Evolutionary conservation across 1,284 basidiomycete genomes (phyloP).

Genomic region (Leccinum subspadiceum): DNA sequence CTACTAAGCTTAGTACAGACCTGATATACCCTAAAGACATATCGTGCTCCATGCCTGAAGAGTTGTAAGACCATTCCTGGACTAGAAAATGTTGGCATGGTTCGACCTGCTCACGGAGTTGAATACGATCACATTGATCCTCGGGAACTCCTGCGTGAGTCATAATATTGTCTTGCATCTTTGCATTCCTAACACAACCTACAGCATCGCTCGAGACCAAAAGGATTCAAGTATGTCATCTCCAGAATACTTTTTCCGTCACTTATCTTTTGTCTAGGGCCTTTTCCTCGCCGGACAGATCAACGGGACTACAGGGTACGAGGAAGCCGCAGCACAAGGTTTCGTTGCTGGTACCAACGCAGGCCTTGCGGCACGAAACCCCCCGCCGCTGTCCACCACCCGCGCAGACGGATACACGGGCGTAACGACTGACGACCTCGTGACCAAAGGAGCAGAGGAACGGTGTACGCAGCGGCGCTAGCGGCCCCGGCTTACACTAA

Average conservation of each 20-base stretch:
- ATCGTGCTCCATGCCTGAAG: constrained; percentile 83
- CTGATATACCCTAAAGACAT: constrained; percentile 89
- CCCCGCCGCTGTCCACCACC: constrained; percentile 62
- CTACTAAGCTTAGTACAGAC: constrained; percentile 39
- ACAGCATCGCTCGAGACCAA: constrained; percentile 84
- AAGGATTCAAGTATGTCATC: constrained; percentile 55
- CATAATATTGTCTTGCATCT: not conserved
- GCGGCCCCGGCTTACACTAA: not conserved
- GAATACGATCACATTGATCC: constrained; percentile 94
- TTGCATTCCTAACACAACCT: constrained; percentile 2
- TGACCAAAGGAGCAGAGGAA: constrained; percentile 85
- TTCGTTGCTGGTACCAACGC: constrained; percentile 85
- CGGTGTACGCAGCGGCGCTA: constrained; percentile 55
- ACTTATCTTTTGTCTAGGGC: constrained; percentile 43
- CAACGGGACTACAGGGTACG: constrained; percentile 90
- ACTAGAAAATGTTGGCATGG: constrained; percentile 79
- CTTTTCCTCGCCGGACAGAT: constrained; percentile 88
- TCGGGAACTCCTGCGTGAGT: constrained; percentile 69
- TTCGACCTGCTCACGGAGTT: constrained; percentile 85
- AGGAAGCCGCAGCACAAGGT: constrained; percentile 89
- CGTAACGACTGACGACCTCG: constrained; percentile 89
- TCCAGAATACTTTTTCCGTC: not conserved
- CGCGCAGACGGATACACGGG: constrained; percentile 84
- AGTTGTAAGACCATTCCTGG: constrained; percentile 83
- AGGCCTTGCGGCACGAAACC: constrained; percentile 61